Conservation (phyloP, 2,329 filamentous ascomycete species). For the Paecilomyces niveus region DNA sequence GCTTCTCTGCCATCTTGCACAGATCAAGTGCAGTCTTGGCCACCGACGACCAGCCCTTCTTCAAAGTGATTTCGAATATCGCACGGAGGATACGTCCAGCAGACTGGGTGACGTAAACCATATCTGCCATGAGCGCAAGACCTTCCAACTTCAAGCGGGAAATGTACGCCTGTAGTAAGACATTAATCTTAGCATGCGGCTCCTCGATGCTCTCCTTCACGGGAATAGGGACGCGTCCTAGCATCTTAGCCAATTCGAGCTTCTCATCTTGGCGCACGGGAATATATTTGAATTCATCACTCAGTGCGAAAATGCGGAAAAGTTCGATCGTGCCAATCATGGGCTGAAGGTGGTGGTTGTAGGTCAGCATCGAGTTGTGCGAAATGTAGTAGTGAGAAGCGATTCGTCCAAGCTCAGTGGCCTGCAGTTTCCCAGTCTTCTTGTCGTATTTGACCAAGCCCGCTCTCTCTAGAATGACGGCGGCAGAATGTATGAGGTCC, state of each 20-base stretch:
- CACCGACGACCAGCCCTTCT: conserved; percentile 91
- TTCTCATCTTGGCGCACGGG: conserved; percentile 97
- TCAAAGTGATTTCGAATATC: conserved; percentile 94
- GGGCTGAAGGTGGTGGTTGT: conserved; percentile 91
- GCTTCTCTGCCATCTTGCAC: conserved; percentile 98
- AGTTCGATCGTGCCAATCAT: conserved; percentile 90
- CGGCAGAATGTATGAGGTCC: conserved; percentile 93
- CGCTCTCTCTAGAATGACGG: conserved; percentile 76
- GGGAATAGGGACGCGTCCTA: conserved; percentile 84
- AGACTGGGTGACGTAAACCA: conserved; percentile 98
- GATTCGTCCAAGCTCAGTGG: conserved; percentile 90
- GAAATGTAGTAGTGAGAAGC: conserved; percentile 99
- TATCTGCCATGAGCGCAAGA: conserved; percentile 91
- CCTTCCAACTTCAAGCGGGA: conserved; percentile 91
- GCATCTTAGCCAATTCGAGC: conserved; percentile 84
- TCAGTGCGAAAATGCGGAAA: conserved; percentile 92
- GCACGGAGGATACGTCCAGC: conserved; percentile 92
- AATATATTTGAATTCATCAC: conserved; percentile 98
- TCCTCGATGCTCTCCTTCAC: conserved; percentile 98
- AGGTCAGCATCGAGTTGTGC: conserved; percentile 91
- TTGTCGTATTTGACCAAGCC: conserved; percentile 93
- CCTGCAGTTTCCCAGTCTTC: conserved; percentile 78
- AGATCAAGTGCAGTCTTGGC: conserved; percentile 87
- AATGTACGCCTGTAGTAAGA: conserved; percentile 92
- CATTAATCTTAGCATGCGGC: conserved; percentile 95